Evolutionary conservation across 495 filamentous ascomycete genomes (phyloP).

Genomic region (Aspergillus cavernicola): DNA sequence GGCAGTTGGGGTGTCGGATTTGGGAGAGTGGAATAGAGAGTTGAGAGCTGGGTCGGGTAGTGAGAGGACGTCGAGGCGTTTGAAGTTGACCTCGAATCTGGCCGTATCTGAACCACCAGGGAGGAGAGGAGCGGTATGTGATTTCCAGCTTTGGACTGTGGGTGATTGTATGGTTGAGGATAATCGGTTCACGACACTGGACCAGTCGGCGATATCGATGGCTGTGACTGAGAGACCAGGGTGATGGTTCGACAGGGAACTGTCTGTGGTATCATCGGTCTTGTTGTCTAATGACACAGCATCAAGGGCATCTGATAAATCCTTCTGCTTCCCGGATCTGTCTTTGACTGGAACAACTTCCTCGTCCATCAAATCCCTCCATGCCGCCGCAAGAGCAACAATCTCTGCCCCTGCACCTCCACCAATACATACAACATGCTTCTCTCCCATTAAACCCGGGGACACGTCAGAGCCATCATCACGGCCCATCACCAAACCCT

Average conservation of each 20-base stretch:
- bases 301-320: constrained; percentile 13
- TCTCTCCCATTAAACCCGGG: background rate
- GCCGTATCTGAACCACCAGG: background rate
- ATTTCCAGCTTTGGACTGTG: constrained; percentile 26
- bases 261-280: background rate
- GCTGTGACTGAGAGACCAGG: constrained; percentile 52
- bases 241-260: background rate
- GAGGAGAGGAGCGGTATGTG: constrained; percentile 52
- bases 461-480: background rate
- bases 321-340: background rate
- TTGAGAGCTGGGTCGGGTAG: constrained; percentile 39
- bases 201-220: constrained; percentile 81
- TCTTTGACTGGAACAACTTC: too few species aligned
- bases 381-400: constrained; percentile 65
- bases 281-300: constrained; percentile 17
- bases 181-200: constrained; percentile 53
- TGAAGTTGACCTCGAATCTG: constrained; percentile 47
- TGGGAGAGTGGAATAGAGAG: constrained; percentile 26
- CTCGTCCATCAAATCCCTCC: constrained; percentile 39
- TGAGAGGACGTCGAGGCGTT: constrained; percentile 60
- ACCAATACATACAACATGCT: constrained; percentile 66
- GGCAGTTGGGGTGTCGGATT: constrained; percentile 23
- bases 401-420: constrained; percentile 86
- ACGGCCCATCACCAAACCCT: background rate
- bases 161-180: constrained; percentile 33